A percentile compares a stretch with the other conserved stretches of the same genome.
Evolutionary conservation across 1,284 basidiomycete genomes (phyloP).

Genomic region (Porphyrellus sp.): DNA sequence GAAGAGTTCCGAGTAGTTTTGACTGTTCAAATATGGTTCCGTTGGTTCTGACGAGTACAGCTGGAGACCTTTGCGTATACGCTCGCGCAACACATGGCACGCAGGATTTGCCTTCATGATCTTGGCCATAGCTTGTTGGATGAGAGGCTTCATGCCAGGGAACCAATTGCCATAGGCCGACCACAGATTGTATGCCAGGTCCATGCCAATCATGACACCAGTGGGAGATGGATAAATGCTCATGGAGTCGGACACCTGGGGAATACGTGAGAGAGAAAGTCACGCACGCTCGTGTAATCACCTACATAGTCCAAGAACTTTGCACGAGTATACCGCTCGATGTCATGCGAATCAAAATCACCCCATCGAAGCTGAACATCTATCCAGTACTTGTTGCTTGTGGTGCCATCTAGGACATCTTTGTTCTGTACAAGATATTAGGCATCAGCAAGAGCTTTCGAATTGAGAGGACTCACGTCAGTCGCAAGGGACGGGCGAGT

Average conservation of each 20-base stretch:
- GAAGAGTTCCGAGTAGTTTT: conserved; percentile 97
- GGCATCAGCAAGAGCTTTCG: neutral
- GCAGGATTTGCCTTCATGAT: conserved; percentile 99
- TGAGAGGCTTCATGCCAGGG: conserved; percentile 96
- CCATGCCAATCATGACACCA: conserved; percentile 98
- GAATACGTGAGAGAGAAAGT: conserved; percentile 5
- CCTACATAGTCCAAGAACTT: conserved; percentile 94
- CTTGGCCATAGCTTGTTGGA: conserved; percentile 99
- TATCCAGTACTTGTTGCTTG: conserved; percentile 98
- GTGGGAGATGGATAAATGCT: conserved; percentile 98
- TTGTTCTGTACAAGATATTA: conserved; percentile 56
- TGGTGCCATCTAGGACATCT: conserved; percentile 95
- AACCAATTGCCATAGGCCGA: conserved; percentile 99
- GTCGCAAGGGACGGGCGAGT: conserved; percentile 93
- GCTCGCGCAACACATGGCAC: conserved; percentile 96
- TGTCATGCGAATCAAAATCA: conserved; percentile 98
- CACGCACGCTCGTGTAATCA: conserved; percentile 6
- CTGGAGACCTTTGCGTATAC: conserved; percentile 97
- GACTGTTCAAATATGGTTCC: conserved; percentile 97
- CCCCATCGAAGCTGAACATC: conserved; percentile 99
- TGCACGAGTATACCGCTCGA: conserved; percentile 94
- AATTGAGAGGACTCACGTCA: conserved; percentile 56
- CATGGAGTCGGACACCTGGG: conserved; percentile 87
- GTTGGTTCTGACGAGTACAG: conserved; percentile 99
- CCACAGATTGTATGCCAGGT: conserved; percentile 97